phyloP scores from a whole-genome alignment of 257 asterid species.

The Henckelia pumila region DNA sequence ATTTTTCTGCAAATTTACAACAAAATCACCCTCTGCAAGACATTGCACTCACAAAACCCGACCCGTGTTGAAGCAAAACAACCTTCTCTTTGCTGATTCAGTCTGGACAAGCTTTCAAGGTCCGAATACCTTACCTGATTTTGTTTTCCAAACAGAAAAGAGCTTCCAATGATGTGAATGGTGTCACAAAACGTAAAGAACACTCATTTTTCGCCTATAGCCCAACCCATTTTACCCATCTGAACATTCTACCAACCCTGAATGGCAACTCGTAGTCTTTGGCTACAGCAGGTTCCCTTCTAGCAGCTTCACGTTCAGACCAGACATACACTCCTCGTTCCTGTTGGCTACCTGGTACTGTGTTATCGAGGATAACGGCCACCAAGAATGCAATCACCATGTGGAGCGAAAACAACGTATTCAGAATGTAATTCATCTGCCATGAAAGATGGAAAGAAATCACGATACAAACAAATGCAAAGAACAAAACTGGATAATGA shows the following conservation, averaged over 20 bases:
- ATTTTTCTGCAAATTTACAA: background rate
- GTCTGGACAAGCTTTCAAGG: background rate
- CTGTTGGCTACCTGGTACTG: conserved; percentile 87
- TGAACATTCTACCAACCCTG: conserved; percentile 71
- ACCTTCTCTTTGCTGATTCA: no score
- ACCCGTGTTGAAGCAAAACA: background rate
- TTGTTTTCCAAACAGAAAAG: conserved; percentile 2
- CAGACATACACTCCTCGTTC: conserved; percentile 92
- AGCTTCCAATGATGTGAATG: background rate
- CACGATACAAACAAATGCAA: conserved; percentile 11
- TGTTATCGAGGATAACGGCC: conserved; percentile 80
- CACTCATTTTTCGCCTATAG: conserved; percentile 35
- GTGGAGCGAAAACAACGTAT: conserved; percentile 80
- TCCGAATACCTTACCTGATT: background rate
- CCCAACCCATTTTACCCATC: conserved; percentile 99
- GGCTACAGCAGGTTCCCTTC: conserved; percentile 85
- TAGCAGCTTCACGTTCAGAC: conserved; percentile 88
- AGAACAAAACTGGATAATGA: no score
- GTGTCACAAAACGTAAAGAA: conserved; percentile 4
- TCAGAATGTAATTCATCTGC: conserved; percentile 83
- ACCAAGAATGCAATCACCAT: conserved; percentile 88
- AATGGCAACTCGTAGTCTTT: conserved; percentile 85
- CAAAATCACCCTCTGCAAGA: background rate
- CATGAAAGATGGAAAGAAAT: conserved; percentile 10
- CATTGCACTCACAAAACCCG: background rate